Conservation (phyloP, 441 rosid species). For the Kokia cookei region DNA sequence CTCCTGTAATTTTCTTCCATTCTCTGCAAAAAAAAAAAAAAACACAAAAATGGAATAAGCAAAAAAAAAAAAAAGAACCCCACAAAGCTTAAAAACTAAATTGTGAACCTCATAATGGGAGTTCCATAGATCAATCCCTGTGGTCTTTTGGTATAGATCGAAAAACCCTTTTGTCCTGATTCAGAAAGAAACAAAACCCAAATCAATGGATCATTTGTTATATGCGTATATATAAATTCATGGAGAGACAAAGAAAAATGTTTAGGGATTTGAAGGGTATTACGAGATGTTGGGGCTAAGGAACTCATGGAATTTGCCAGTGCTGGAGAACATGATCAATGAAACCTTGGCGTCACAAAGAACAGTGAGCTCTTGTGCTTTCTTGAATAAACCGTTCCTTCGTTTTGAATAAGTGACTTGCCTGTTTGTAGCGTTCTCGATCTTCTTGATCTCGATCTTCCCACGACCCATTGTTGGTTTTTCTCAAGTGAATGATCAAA, state of each 20-base stretch:
- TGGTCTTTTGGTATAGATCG: constrained; percentile 47
- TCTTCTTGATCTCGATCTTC: constrained; percentile 56
- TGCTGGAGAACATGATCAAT: constrained; percentile 39
- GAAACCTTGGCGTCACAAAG: constrained; percentile 55
- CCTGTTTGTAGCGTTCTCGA: constrained; percentile 49
- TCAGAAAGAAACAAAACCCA: not conserved
- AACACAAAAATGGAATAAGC: not conserved
- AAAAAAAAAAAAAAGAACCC: not conserved
- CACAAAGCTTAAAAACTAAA: not conserved
- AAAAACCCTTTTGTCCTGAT: constrained; percentile 40
- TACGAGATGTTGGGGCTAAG: constrained; percentile 39
- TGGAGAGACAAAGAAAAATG: not conserved
- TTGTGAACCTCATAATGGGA: constrained; percentile 44
- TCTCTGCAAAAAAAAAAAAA: constrained; percentile 30
- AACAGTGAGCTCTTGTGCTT: constrained; percentile 51
- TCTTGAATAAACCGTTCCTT: constrained; percentile 51
- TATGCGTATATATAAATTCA: not conserved
- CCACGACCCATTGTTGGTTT: constrained; percentile 39
- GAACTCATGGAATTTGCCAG: constrained; percentile 36
- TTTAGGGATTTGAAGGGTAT: not conserved
- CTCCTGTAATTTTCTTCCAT: constrained; percentile 74
- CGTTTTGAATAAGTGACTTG: constrained; percentile 55
- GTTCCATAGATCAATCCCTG: constrained; percentile 53
- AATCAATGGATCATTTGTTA: not conserved
- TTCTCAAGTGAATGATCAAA: not conserved